A percentile compares a stretch with the other conserved stretches of the same genome.
Evolutionary conservation across 1,139 yeast genomes (phyloP).

Genomic region (Kurtzmaniella quercitrusa): DNA sequence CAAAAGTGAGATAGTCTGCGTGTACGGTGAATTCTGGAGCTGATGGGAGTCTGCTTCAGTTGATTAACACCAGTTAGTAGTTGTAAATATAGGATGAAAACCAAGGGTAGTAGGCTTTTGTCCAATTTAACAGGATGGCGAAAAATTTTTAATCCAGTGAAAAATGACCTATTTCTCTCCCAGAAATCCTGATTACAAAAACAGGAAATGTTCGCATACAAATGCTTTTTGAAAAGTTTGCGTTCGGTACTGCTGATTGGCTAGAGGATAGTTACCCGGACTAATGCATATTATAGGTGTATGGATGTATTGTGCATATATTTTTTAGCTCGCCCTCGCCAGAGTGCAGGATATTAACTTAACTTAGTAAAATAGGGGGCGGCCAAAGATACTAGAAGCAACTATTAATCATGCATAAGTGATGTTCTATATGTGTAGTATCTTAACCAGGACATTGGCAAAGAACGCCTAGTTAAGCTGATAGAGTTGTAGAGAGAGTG

Average conservation of each 20-base stretch:
- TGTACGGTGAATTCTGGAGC: neutral
- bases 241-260: constrained; percentile 6
- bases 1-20: neutral
- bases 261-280: constrained; percentile 5
- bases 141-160: constrained; percentile 5
- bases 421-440: neutral
- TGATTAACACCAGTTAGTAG: constrained; percentile 1
- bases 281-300: constrained; percentile 1
- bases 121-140: constrained; percentile 5
- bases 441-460: too few species aligned
- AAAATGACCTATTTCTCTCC: constrained; percentile 7
- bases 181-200: constrained; percentile 8
- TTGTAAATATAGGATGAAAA: neutral
- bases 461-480: too few species aligned
- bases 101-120: constrained; percentile 2
- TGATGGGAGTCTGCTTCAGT: neutral
- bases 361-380: neutral
- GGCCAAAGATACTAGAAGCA: neutral
- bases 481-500: too few species aligned
- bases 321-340: neutral
- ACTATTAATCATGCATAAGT: neutral
- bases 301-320: constrained; percentile 3
- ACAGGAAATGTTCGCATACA: constrained; percentile 6
- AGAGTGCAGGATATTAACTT: neutral
- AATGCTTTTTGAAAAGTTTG: constrained; percentile 4